Base-by-base conservation (phyloP, 2,329 filamentous ascomycete genomes). In the Byssothecium circinans region DNA sequence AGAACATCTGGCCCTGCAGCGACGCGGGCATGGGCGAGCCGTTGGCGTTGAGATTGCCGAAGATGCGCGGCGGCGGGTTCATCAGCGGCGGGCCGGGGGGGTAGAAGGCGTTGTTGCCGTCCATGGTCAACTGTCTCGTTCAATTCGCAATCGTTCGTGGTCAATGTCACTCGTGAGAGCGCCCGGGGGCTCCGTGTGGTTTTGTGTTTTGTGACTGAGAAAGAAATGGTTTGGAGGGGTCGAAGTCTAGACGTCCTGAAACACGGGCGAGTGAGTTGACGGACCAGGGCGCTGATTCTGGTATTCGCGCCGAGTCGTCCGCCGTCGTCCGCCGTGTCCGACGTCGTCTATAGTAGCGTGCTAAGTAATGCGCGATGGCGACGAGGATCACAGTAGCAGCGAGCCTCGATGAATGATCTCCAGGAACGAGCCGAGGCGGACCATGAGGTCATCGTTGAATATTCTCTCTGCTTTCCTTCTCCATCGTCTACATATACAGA, bases 41-140 rank as follows among this genome's bases (percentile, higher is more conserved):
- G 49, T 71, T 67, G 33, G 65, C 59, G 44, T 54, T 58, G 55
- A 65, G 61, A 56, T 61, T 68, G 37, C 69, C 69, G 52, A 73
- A 74, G 46, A 73, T 68, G 58, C 65, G 68, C 43, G 68, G 69
- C 27, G 68, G 70, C 45, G 64, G 67, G 55, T 73, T 71, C 58
- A 68, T 70, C 45, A 71, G 60, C 47, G 64, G 65, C 52, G 63
- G 69, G 19, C 62, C 57, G 18, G 52, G 48, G 53, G 53, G 53
- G 50, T 69, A 69, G 64, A 60, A 69, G 64, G 60, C 62, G 47
- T 63, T 61, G 10, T 62, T 58, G 51, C 52, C 49, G 50, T 71
- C 67, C 68, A 71, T 71, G 57, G 53, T 44, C 14, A 25, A 25
- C 10, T 25, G 6, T 6, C 23, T 25, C 10, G 6, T 25, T 25